Evolutionary conservation across 1,139 yeast species (phyloP).

Genomic region (Taphrina wiesneri): DNA sequence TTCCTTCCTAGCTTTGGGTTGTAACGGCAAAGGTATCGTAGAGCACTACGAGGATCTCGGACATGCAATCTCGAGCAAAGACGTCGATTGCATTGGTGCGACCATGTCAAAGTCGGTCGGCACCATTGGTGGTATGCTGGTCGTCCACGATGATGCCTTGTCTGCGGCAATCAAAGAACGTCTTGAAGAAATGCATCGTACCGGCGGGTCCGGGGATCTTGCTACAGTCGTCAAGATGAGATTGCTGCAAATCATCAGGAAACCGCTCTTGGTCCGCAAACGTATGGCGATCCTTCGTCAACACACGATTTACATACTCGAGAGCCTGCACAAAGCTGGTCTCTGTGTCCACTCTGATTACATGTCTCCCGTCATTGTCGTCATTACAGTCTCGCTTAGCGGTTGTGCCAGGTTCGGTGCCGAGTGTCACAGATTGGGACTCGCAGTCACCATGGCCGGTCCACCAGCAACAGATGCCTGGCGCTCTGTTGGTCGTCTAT

Average conservation of each 20-base stretch:
- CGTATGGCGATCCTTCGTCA: conserved; percentile 27
- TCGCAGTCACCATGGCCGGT: conserved; percentile 30
- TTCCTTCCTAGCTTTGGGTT: conserved; percentile 96
- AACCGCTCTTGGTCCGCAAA: conserved; percentile 13
- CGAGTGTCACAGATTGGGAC: conserved; percentile 26
- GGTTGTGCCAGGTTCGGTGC: conserved; percentile 31
- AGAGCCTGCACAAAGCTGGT: conserved; percentile 27
- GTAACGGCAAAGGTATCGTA: conserved; percentile 69
- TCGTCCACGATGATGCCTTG: conserved; percentile 5
- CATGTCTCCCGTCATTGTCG: conserved; percentile 29
- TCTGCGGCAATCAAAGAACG: conserved; percentile 6
- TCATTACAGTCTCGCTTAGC: conserved; percentile 22
- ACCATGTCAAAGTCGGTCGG: conserved; percentile 30
- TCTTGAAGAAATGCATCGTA: conserved; percentile 5
- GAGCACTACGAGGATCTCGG: conserved; percentile 31
- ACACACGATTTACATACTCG: conserved; percentile 29
- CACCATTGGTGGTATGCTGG: conserved; percentile 25
- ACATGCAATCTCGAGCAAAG: conserved; percentile 8
- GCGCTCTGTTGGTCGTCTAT: conserved; percentile 29
- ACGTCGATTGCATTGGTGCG: conserved; percentile 29
- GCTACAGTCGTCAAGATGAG: conserved; percentile 33
- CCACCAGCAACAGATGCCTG: conserved; percentile 31
- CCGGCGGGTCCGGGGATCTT: conserved; percentile 21
- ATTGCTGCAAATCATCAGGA: conserved; percentile 17
- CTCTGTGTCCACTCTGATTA: conserved; percentile 30